phyloP scores from a whole-genome alignment of 2,329 filamentous ascomycete genomes.

The Myriangium duriaei region DNA sequence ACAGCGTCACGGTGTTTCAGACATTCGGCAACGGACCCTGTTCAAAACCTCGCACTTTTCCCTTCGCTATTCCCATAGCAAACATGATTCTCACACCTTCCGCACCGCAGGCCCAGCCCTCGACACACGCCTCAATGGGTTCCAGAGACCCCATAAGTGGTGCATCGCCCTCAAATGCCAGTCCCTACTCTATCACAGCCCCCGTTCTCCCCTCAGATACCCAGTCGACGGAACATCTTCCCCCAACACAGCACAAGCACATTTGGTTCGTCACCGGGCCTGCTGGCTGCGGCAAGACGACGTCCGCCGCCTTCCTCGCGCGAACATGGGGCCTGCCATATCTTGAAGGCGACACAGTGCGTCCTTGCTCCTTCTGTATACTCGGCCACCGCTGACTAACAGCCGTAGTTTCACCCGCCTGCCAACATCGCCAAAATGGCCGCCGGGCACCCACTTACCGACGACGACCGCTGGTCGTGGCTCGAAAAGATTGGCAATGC shows the following conservation, averaged over 20 bases:
- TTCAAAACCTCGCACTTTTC: no score
- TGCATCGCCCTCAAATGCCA: no score
- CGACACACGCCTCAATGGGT: no score
- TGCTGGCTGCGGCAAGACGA: conserved; percentile 43
- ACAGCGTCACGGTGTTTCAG: no score
- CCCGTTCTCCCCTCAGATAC: conserved; percentile 1
- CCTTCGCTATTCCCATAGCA: no score
- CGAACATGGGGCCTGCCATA: conserved; percentile 32
- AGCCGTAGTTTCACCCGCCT: conserved; percentile 34
- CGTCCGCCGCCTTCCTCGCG: conserved; percentile 35
- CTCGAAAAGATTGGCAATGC: conserved; percentile 43
- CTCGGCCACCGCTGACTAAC: conserved; percentile 6
- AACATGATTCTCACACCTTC: no score
- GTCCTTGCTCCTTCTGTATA: conserved; percentile 12
- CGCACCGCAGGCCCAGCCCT: no score
- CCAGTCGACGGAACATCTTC: background rate
- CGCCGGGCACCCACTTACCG: conserved; percentile 69
- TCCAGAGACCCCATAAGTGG: no score
- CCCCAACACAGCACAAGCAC: conserved; percentile 30
- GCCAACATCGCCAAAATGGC: conserved; percentile 69
- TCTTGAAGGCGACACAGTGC: conserved; percentile 40
- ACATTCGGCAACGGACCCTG: no score
- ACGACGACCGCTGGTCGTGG: conserved; percentile 97
- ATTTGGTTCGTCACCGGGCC: conserved; percentile 42
- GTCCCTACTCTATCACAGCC: background rate